Conservation (phyloP, 768 basidiomycete species). For the Paxillus involutus region DNA sequence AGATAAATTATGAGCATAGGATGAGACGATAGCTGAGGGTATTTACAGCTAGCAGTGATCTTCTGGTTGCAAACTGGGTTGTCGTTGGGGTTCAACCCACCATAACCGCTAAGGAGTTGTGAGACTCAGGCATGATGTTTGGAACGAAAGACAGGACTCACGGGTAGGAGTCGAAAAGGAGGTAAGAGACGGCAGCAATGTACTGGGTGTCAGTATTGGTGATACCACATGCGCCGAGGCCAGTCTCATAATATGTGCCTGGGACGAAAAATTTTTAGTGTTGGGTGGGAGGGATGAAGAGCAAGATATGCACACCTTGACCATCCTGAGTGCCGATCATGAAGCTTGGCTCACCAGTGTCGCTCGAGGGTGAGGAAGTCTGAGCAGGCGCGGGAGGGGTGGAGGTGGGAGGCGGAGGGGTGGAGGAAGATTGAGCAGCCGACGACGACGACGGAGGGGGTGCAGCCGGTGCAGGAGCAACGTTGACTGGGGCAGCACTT, state of each 20-base stretch:
- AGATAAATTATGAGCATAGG: slow-evolving; percentile 11
- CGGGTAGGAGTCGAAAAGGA: slow-evolving; percentile 37
- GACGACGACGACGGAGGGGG: too few species aligned
- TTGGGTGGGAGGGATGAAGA: background rate
- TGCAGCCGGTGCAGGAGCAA: slow-evolving; percentile 14
- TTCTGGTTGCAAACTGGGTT: slow-evolving; percentile 70
- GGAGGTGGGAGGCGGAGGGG: background rate
- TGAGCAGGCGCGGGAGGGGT: slow-evolving; percentile 13
- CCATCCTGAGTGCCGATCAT: slow-evolving; percentile 51
- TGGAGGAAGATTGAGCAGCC: slow-evolving; percentile 1
- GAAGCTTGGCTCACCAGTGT: slow-evolving; percentile 33
- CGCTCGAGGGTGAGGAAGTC: slow-evolving; percentile 11
- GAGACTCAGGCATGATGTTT: background rate
- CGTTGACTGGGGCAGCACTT: slow-evolving; percentile 16
- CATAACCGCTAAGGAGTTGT: slow-evolving; percentile 44
- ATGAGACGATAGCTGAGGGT: background rate
- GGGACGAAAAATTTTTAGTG: background rate
- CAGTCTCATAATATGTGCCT: slow-evolving; percentile 34
- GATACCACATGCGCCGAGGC: slow-evolving; percentile 43
- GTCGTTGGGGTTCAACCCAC: slow-evolving; percentile 61
- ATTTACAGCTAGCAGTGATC: slow-evolving; percentile 49
- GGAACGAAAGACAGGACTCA: slow-evolving; percentile 14
- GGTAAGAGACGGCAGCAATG: slow-evolving; percentile 37
- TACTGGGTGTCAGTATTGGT: slow-evolving; percentile 28
- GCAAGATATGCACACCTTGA: slow-evolving; percentile 32